These are phyloP conservation scores for Euphorbia peplus DNA, from an alignment of 345 rosid genomes.

Conservation along the genomic window DNA sequence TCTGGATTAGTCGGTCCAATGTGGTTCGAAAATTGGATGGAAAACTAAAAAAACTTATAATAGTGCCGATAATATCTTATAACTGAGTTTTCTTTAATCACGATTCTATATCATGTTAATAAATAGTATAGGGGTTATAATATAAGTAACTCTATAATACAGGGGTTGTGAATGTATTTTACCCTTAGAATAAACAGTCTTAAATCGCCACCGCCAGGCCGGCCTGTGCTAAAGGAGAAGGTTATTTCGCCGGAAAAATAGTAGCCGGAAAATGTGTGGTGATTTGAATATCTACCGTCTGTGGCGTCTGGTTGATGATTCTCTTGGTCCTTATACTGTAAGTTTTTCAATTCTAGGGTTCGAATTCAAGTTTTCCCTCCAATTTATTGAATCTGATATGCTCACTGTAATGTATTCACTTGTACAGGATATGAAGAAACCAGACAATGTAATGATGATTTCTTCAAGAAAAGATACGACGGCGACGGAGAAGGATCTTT, in stretches of 20 bases:
- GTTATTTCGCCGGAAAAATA: background rate
- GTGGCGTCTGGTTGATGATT: constrained; percentile 41
- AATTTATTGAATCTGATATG: background rate
- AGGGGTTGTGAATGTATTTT: too few species aligned
- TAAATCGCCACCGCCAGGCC: background rate
- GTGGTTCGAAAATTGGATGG: too few species aligned
- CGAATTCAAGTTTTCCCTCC: background rate
- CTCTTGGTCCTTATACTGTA: constrained; percentile 36
- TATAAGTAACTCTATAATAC: too few species aligned
- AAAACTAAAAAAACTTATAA: too few species aligned
- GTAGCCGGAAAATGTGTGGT: constrained; percentile 30
- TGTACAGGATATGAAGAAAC: constrained; percentile 27
- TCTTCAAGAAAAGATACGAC: constrained; percentile 29
- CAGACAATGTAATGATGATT: constrained; percentile 18
- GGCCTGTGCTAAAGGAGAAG: background rate
- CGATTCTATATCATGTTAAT: too few species aligned
- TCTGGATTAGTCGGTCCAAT: too few species aligned
- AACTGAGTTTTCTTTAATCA: too few species aligned
- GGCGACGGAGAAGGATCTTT: constrained; percentile 48
- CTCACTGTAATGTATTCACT: background rate
- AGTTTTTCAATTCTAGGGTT: constrained; percentile 13
- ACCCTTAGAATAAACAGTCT: background rate
- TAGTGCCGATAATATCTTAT: too few species aligned
- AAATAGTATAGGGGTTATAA: too few species aligned
- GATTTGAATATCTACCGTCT: constrained; percentile 30